These are phyloP conservation scores for Phaffia rhodozyma DNA, from an alignment of 1,284 basidiomycete species.

Conservation along the genomic window DNA sequence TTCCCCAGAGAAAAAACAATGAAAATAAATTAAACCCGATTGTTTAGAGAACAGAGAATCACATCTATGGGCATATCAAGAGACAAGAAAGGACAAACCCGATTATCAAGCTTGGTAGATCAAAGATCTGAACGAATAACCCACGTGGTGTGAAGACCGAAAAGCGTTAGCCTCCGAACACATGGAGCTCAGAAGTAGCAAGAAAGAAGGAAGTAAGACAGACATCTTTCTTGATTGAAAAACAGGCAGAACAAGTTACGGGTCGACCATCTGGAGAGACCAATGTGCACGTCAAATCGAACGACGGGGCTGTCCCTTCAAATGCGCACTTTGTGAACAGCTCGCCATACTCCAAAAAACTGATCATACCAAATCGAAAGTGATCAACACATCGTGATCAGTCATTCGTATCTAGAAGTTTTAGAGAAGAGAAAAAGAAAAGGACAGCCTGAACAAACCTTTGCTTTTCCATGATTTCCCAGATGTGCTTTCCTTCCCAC, in stretches of 20 bases:
- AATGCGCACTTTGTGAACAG: constrained; percentile 89
- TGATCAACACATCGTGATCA: neutral
- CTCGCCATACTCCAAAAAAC: constrained; percentile 85
- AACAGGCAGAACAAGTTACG: constrained; percentile 79
- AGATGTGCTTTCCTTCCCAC: constrained; percentile 19
- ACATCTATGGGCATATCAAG: neutral
- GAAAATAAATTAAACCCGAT: too few species aligned
- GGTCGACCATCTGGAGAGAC: constrained; percentile 69
- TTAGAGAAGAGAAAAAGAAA: neutral
- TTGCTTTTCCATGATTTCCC: constrained; percentile 13
- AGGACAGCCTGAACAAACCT: neutral
- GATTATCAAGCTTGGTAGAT: constrained; percentile 12
- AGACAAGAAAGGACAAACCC: neutral
- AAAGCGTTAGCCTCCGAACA: too few species aligned
- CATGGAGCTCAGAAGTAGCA: neutral
- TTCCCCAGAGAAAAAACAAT: too few species aligned
- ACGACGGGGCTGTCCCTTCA: constrained; percentile 88
- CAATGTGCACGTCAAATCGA: constrained; percentile 78
- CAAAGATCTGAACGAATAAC: constrained; percentile 4
- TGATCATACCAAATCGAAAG: neutral
- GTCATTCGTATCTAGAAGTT: constrained; percentile 14
- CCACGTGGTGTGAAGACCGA: too few species aligned
- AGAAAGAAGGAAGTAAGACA: constrained; percentile 35
- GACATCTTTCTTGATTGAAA: constrained; percentile 79
- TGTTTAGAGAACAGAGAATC: neutral